These are phyloP conservation scores for Silene noctiflora DNA, from an alignment of 179 eudicot genomes.

Conservation along the genomic window DNA sequence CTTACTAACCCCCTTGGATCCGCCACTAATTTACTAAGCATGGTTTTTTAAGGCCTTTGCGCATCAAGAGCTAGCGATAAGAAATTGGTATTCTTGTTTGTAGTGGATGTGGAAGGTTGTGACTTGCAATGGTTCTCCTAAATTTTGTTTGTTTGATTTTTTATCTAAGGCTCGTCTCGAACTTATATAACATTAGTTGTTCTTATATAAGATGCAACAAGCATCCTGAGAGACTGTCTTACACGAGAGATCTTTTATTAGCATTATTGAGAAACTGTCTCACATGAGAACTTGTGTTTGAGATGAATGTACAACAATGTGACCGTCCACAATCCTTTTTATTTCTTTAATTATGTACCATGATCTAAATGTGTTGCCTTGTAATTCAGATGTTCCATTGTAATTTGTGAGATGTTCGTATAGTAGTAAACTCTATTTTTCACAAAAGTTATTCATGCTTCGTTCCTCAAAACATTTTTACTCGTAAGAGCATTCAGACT, in stretches of 20 bases:
- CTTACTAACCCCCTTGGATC: too few relatives aligned
- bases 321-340: background rate
- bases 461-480: background rate
- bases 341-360: background rate
- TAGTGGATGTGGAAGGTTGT: background rate
- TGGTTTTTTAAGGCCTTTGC: too few relatives aligned
- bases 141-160: background rate
- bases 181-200: background rate
- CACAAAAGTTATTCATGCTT: background rate
- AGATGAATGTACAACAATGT: background rate
- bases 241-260: too few relatives aligned
- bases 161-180: too few relatives aligned
- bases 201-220: too few relatives aligned
- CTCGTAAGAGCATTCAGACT: background rate
- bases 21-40: too few relatives aligned
- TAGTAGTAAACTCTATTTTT: background rate
- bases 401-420: background rate
- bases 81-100: too few relatives aligned
- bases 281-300: background rate
- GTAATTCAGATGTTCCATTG: background rate
- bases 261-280: too few relatives aligned
- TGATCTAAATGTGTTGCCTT: background rate
- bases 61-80: too few relatives aligned
- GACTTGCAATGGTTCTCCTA: background rate
- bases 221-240: too few relatives aligned